Evolutionary conservation across 176 grass and related monocot genomes (phyloP).

Genomic region (Musa acuminata): DNA sequence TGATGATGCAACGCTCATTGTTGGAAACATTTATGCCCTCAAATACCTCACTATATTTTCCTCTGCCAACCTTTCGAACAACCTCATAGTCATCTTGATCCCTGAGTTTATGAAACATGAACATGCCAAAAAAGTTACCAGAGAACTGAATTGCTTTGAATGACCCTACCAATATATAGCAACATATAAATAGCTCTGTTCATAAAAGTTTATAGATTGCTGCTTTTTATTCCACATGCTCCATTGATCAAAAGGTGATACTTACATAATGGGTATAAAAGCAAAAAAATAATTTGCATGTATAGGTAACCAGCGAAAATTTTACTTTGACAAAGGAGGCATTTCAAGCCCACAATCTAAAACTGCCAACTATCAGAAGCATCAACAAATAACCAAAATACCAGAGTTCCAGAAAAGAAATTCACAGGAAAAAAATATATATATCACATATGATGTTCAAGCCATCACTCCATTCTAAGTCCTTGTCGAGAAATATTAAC

Average conservation of each 20-base stretch:
- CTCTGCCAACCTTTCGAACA: slow-evolving; percentile 91
- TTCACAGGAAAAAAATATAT: background rate
- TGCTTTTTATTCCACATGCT: background rate
- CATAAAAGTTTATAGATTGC: background rate
- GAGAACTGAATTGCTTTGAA: background rate
- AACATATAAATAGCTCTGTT: background rate
- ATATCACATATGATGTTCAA: background rate
- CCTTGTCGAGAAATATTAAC: no score
- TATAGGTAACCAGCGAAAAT: background rate
- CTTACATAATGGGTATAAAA: no score
- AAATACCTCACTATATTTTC: slow-evolving; percentile 99
- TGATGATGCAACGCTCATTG: slow-evolving; percentile 89
- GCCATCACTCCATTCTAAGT: background rate
- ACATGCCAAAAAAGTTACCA: background rate
- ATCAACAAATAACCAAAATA: background rate
- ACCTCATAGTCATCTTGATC: slow-evolving; percentile 96
- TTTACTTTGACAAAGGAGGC: background rate
- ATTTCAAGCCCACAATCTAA: background rate
- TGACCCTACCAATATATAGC: background rate
- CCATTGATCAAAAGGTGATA: background rate
- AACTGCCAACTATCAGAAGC: background rate
- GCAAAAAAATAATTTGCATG: background rate
- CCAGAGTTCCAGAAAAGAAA: background rate
- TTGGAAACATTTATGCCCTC: slow-evolving; percentile 88
- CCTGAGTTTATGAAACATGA: slow-evolving; percentile 27